These are phyloP conservation scores for Phaeoacremonium minimum DNA, from an alignment of 2,329 filamentous ascomycete species.

Conservation along the genomic window DNA sequence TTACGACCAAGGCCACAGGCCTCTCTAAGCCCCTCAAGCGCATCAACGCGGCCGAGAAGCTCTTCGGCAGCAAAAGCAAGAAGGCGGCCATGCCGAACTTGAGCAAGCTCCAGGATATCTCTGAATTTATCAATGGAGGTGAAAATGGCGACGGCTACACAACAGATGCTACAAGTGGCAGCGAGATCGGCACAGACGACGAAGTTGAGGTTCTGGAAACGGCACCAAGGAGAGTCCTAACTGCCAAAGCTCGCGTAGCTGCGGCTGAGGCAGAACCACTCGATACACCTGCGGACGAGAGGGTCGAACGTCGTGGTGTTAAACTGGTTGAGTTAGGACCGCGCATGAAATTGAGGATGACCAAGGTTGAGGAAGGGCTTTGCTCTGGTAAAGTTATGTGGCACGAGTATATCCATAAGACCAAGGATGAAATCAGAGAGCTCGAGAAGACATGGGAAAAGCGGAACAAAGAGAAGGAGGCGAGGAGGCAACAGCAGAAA, in stretches of 20 bases:
- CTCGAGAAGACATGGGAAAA: conserved; percentile 81
- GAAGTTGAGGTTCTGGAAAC: conserved; percentile 82
- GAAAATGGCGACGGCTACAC: conserved; percentile 78
- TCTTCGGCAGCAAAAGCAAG: conserved; percentile 56
- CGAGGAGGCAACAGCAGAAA: conserved; percentile 74
- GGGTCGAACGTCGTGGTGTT: conserved; percentile 79
- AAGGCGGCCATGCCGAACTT: conserved; percentile 82
- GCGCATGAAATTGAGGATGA: conserved; percentile 80
- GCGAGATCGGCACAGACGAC: conserved; percentile 88
- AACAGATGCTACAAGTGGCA: conserved; percentile 80
- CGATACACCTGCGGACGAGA: conserved; percentile 38
- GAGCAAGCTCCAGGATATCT: conserved; percentile 85
- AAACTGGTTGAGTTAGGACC: conserved; percentile 92
- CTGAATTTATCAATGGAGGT: conserved; percentile 87
- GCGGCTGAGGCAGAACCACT: conserved; percentile 33
- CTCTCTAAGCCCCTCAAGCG: conserved; percentile 80
- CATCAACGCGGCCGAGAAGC: conserved; percentile 79
- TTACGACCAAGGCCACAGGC: conserved; percentile 82
- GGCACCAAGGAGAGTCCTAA: conserved; percentile 57
- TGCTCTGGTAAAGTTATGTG: conserved; percentile 91
- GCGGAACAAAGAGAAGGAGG: conserved; percentile 75
- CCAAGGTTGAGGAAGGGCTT: conserved; percentile 93
- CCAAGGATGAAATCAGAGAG: conserved; percentile 68
- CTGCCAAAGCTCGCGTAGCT: conserved; percentile 43
- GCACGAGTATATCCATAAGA: conserved; percentile 93